phyloP scores from a whole-genome alignment of 1,284 basidiomycete genomes.

The Pseudozyma pruni region DNA sequence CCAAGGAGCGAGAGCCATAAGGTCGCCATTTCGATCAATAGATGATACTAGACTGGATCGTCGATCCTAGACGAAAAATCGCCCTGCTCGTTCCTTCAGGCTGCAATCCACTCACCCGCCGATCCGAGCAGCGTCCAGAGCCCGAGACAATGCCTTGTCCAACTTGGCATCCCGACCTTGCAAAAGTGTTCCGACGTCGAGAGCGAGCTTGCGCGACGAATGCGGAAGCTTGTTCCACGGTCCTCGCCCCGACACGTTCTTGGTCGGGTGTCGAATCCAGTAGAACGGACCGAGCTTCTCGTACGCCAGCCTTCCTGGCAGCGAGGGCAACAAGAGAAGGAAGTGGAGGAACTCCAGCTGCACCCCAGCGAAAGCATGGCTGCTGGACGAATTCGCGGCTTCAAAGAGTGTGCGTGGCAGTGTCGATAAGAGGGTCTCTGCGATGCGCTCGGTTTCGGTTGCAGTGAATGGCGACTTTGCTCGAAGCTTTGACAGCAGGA shows the following conservation, averaged over 20 bases:
- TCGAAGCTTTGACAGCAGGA: constrained; percentile 21
- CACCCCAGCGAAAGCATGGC: constrained; percentile 16
- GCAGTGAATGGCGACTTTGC: constrained; percentile 12
- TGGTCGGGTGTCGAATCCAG: constrained; percentile 38
- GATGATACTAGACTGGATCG: not conserved
- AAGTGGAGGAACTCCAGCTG: constrained; percentile 41
- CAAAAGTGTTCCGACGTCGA: constrained; percentile 27
- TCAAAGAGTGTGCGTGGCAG: constrained; percentile 41
- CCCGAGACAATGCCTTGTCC: constrained; percentile 26
- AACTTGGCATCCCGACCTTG: constrained; percentile 17
- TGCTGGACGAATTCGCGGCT: constrained; percentile 8
- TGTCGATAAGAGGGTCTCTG: constrained; percentile 19
- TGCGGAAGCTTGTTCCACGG: constrained; percentile 26
- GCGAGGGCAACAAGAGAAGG: constrained; percentile 27
- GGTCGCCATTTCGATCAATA: not conserved
- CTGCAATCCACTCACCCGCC: not conserved
- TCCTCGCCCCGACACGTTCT: constrained; percentile 24
- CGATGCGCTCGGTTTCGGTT: constrained; percentile 13
- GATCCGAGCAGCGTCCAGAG: constrained; percentile 7
- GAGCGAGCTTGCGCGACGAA: constrained; percentile 21
- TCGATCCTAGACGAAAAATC: too few relatives aligned
- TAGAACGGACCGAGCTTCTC: constrained; percentile 40
- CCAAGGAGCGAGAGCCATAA: constrained; percentile 1
- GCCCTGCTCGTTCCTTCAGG: too few relatives aligned
- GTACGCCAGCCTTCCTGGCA: constrained; percentile 11